phyloP scores from a whole-genome alignment of 2,329 filamentous ascomycete species.

The Sclerotinia nivalis region DNA sequence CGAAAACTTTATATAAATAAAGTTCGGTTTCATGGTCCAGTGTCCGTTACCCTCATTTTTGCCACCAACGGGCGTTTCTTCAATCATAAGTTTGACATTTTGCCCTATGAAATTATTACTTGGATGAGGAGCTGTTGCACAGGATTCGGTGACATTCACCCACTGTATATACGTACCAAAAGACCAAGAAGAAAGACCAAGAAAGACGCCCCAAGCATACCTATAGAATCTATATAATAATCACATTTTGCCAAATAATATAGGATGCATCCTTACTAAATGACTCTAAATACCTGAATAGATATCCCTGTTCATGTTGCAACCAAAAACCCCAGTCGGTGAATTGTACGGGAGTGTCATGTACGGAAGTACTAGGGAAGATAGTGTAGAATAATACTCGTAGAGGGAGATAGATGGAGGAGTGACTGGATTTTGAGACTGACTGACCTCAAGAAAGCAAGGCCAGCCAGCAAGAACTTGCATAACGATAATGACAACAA shows the following conservation, averaged over 20 bases:
- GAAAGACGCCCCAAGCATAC: neutral
- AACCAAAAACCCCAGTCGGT: constrained; percentile 13
- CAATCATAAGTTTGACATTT: neutral
- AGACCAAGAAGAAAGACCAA: neutral
- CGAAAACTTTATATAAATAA: constrained; percentile 18
- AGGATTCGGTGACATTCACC: neutral
- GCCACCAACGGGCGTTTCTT: constrained; percentile 14
- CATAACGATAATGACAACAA: neutral
- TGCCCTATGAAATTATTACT: neutral
- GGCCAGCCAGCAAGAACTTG: constrained; percentile 4
- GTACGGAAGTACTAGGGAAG: constrained; percentile 1
- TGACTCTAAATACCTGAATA: neutral
- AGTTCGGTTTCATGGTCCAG: constrained; percentile 4
- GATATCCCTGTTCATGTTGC: constrained; percentile 9
- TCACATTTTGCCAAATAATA: neutral
- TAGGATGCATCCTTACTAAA: constrained; percentile 5
- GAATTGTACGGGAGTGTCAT: constrained; percentile 15
- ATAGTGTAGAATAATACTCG: neutral
- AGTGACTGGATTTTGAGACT: neutral
- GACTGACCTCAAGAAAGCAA: constrained; percentile 7
- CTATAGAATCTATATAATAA: neutral
- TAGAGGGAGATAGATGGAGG: neutral
- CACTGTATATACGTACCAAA: neutral
- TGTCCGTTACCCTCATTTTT: constrained; percentile 1
- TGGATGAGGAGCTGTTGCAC: neutral